These are phyloP conservation scores for Solanum lycopersicoides DNA, from an alignment of 257 asterid species.

Conservation along the genomic window DNA sequence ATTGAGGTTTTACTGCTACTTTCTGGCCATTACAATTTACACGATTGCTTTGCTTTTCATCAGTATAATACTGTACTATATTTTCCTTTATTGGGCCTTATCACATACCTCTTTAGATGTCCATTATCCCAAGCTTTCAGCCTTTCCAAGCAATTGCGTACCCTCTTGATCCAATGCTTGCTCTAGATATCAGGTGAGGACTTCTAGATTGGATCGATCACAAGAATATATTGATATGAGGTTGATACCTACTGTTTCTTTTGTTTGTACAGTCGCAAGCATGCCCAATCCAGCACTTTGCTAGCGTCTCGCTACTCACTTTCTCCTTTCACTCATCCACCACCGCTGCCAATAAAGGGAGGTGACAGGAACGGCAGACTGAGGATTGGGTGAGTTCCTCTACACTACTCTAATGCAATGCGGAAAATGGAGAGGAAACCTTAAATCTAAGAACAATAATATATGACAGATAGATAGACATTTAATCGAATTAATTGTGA, in stretches of 20 bases:
- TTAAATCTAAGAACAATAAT: too few species aligned
- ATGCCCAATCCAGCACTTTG: constrained; percentile 77
- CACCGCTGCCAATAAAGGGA: constrained; percentile 57
- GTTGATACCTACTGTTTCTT: background rate
- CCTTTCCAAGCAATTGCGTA: constrained; percentile 97
- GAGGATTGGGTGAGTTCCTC: constrained; percentile 60
- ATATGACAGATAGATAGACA: too few species aligned
- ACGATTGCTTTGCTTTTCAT: background rate
- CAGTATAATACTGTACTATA: background rate
- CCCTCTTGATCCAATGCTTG: constrained; percentile 42
- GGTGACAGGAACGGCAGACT: constrained; percentile 60
- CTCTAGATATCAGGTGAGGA: constrained; percentile 58
- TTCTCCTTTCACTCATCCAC: constrained; percentile 75
- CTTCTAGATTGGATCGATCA: background rate
- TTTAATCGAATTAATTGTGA: too few species aligned
- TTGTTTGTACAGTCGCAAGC: constrained; percentile 53
- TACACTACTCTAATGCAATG: background rate
- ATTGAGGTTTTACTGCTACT: constrained; percentile 48
- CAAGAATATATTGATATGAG: background rate
- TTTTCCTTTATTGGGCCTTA: background rate
- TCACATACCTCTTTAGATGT: constrained; percentile 32
- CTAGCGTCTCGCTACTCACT: constrained; percentile 80
- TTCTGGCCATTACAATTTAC: background rate
- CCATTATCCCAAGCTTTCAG: constrained; percentile 88
- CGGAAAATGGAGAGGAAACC: too few species aligned